Conservation (phyloP, 2,329 filamentous ascomycete species). For the Ascochyta rabiei region DNA sequence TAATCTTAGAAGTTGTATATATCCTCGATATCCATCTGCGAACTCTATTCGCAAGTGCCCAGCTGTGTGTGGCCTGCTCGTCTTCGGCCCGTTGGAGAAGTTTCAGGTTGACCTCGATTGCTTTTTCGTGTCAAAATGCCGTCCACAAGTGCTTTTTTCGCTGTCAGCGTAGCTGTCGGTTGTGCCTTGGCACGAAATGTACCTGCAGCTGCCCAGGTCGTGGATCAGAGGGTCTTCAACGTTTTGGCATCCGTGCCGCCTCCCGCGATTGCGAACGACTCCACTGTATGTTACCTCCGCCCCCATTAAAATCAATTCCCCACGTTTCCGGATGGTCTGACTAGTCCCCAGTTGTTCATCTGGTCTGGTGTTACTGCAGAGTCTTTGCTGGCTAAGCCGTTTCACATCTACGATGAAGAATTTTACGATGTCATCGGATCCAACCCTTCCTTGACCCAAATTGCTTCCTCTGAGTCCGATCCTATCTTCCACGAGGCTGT, state of each 20-base stretch:
- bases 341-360: constrained; percentile 21
- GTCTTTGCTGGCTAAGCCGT: constrained; percentile 29
- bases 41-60: constrained; percentile 3
- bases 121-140: constrained; percentile 15
- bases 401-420: constrained; percentile 35
- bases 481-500: constrained; percentile 36
- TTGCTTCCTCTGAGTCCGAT: constrained; percentile 29
- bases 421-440: constrained; percentile 34
- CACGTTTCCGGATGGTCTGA: constrained; percentile 10
- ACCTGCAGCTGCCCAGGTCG: constrained; percentile 28
- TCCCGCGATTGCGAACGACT: constrained; percentile 25
- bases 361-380: constrained; percentile 30
- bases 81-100: not conserved
- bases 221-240: constrained; percentile 32
- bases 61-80: not conserved
- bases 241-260: constrained; percentile 27
- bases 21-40: not conserved
- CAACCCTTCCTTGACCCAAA: constrained; percentile 29
- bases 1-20: constrained; percentile 16
- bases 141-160: constrained; percentile 11
- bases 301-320: not conserved
- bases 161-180: constrained; percentile 15
- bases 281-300: constrained; percentile 19
- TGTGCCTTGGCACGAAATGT: constrained; percentile 24
- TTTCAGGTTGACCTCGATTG: constrained; percentile 7